phyloP scores from a whole-genome alignment of 495 filamentous ascomycete genomes.

The Neurospora pannonica region DNA sequence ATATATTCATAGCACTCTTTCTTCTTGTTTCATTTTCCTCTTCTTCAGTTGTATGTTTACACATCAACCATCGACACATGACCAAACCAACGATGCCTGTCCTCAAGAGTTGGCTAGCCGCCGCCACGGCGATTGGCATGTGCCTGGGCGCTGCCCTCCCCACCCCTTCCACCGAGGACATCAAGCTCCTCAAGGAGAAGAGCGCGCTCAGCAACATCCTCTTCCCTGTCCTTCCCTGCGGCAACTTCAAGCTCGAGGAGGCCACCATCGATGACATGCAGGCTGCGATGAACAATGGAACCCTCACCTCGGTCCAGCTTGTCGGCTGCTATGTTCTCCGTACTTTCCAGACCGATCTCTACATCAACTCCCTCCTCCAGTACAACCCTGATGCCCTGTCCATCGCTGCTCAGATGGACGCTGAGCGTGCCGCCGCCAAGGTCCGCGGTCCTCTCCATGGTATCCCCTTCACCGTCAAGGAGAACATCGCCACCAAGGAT shows the following conservation, averaged over 20 bases:
- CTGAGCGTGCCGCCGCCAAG: conserved; percentile 44
- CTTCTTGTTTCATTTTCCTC: no score
- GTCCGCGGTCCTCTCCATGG: conserved; percentile 57
- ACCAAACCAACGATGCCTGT: neutral
- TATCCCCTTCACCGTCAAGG: conserved; percentile 66
- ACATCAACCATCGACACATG: neutral
- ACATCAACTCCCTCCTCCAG: conserved; percentile 47
- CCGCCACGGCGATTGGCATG: neutral
- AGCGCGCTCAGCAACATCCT: neutral
- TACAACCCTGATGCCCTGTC: conserved; percentile 51
- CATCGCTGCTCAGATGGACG: conserved; percentile 46
- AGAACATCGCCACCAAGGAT: conserved; percentile 33
- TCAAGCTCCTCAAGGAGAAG: neutral
- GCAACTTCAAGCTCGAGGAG: conserved; percentile 54
- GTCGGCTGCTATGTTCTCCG: conserved; percentile 45
- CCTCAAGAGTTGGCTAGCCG: neutral
- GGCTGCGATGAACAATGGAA: conserved; percentile 23
- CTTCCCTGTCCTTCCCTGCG: conserved; percentile 50
- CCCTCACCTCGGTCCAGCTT: conserved; percentile 37
- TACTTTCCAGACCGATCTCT: conserved; percentile 43
- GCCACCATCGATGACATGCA: conserved; percentile 36
- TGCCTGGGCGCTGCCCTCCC: neutral
- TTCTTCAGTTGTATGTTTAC: neutral
- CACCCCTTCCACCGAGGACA: neutral
- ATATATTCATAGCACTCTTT: neutral